These are phyloP conservation scores for Dictyostelium capitatum DNA, from an alignment of 78 protist species.

Conservation along the genomic window DNA sequence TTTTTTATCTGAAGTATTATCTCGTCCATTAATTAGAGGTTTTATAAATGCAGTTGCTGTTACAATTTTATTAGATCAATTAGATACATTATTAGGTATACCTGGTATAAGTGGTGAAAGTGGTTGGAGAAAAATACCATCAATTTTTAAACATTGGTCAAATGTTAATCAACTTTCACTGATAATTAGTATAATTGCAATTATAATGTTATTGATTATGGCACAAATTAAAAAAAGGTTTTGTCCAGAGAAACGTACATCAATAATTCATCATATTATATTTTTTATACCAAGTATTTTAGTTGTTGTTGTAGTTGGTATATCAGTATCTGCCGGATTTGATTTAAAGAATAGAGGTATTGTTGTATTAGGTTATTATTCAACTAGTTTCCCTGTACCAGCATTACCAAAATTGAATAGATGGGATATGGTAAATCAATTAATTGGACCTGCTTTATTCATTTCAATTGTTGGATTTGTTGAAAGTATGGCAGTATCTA, in stretches of 20 bases:
- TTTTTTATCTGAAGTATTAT: slow-evolving; percentile 70
- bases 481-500: slow-evolving; percentile 61
- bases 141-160: slow-evolving; percentile 20
- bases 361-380: slow-evolving; percentile 4
- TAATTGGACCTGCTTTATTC: slow-evolving; percentile 52
- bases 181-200: neutral
- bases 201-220: slow-evolving; percentile 13
- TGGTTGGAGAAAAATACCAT: slow-evolving; percentile 40
- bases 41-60: slow-evolving; percentile 73
- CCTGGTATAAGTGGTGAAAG: neutral
- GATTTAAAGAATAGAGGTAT: slow-evolving; percentile 17
- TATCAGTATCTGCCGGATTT: slow-evolving; percentile 15
- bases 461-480: slow-evolving; percentile 63
- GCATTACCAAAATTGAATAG: slow-evolving; percentile 24
- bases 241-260: slow-evolving; percentile 50
- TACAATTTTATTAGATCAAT: slow-evolving; percentile 56
- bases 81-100: slow-evolving; percentile 45
- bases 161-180: slow-evolving; percentile 12
- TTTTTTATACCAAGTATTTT: slow-evolving; percentile 67
- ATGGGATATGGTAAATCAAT: slow-evolving; percentile 36
- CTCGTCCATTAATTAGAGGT: slow-evolving; percentile 71
- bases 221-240: slow-evolving; percentile 26
- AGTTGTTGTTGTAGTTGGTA: slow-evolving; percentile 75
- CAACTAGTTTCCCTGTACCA: slow-evolving; percentile 69
- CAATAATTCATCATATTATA: slow-evolving; percentile 37